Base-by-base conservation (phyloP, 257 asterid species). In the Plantago ovata region DNA sequence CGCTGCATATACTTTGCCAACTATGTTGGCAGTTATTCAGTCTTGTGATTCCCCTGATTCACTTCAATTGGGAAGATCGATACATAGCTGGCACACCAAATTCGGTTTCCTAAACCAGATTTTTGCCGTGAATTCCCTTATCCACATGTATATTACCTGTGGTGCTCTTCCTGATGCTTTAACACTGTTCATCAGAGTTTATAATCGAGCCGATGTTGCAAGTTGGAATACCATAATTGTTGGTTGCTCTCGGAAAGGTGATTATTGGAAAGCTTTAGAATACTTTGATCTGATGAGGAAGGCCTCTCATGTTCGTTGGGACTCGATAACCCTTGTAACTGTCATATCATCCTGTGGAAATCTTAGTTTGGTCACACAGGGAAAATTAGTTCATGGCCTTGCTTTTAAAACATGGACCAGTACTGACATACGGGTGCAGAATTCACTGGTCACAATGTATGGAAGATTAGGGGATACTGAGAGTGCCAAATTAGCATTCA, bases 171-270 rank as follows among this genome's bases (percentile, higher is more conserved):
- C 42, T 10, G 79, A 82, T 65, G 80, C 85, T 45, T 76, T 79
- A 70, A 54, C 62, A 18, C 63, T 82, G 78, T 77, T 82, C 36
- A 12, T 41, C 59, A 55, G 56, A 49, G 52, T 76, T 66, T 66
- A 66, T 6, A 8, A 14, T 39, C 50, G 49, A 54, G 67, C 60
- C 13, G 84, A 78, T 62, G 72, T 71, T 24, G 72, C 78, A 53
- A 75, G 85, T 63, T 85, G 94, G 94, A 85, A 80, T 78, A 73
- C 87, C 13, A 9, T 82, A 38, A 80, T 85, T n/a, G 67, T 71
- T 7, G 84, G 94, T 54, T 82, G 88, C 84, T 74, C 77, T 38
- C 81, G 72, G 60, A 76, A 69, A 33, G 70, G 78, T 18, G 73
- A 69, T 63, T 82, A 67, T 53, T 16, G 62, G 62, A 79, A 82